A percentile compares a stretch with the other conserved stretches of the same genome.
Conservation (phyloP, 2,329 filamentous ascomycete species). For the Fusarium kyushuense region DNA sequence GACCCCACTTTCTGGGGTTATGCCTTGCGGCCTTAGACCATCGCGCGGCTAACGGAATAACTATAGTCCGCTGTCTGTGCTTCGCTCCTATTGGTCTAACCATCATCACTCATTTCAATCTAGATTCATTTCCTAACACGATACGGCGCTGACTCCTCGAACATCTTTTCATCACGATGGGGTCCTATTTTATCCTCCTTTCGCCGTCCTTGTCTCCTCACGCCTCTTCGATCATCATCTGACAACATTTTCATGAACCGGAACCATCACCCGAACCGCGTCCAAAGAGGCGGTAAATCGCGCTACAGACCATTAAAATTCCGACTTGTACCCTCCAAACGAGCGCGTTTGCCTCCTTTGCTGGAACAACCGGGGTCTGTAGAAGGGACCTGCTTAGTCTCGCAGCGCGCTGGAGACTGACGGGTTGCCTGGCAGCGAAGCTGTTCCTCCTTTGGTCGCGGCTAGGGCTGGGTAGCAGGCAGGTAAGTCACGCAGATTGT, state of each 20-base stretch:
- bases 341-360: constrained; percentile 22
- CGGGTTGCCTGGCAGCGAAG: constrained; percentile 33
- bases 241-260: neutral
- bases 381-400: constrained; percentile 22
- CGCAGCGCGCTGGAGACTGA: constrained; percentile 33
- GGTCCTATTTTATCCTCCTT: neutral
- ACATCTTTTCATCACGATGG: neutral
- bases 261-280: neutral
- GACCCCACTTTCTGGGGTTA: rapidly evolving
- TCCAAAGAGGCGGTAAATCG: constrained; percentile 27
- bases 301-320: constrained; percentile 28
- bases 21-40: neutral
- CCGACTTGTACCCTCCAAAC: constrained; percentile 30
- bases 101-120: neutral
- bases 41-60: neutral
- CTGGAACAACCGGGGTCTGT: constrained; percentile 33
- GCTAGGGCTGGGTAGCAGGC: neutral
- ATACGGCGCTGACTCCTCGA: neutral
- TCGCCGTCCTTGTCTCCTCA: neutral
- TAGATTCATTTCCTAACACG: neutral
- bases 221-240: too few species aligned
- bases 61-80: rapidly evolving
- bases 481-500: neutral
- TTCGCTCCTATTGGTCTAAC: neutral
- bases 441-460: constrained; percentile 21